Evolutionary conservation across 2,329 filamentous ascomycete genomes (phyloP).

Genomic region (Lachnum nothofagi): DNA sequence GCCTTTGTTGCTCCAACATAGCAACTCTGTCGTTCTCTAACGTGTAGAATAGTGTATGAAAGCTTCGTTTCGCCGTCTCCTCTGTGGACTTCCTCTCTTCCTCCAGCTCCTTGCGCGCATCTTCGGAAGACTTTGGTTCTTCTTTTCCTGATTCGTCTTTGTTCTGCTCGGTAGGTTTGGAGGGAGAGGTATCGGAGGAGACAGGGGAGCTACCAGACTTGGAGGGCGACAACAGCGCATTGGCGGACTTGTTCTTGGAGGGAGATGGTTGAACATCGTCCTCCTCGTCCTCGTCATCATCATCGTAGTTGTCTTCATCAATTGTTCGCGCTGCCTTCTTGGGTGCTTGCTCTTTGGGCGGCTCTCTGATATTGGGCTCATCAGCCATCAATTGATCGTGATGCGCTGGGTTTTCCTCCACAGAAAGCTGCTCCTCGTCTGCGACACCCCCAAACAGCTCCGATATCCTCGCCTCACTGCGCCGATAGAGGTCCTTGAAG

Average conservation of each 20-base stretch:
- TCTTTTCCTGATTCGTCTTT: slow-evolving; percentile 46
- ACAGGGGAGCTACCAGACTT: slow-evolving; percentile 65
- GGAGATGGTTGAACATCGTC: slow-evolving; percentile 49
- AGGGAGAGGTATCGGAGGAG: slow-evolving; percentile 45
- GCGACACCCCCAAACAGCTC: slow-evolving; percentile 59
- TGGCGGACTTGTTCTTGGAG: slow-evolving; percentile 45
- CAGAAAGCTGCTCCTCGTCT: slow-evolving; percentile 15
- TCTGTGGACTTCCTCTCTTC: slow-evolving; percentile 87
- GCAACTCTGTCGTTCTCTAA: slow-evolving; percentile 91
- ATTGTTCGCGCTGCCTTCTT: slow-evolving; percentile 75
- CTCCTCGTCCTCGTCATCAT: slow-evolving; percentile 71
- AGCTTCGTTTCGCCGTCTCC: slow-evolving; percentile 81
- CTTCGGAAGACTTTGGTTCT: slow-evolving; percentile 68
- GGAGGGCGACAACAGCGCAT: slow-evolving; percentile 59
- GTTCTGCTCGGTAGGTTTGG: slow-evolving; percentile 50
- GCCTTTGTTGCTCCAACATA: slow-evolving; percentile 94
- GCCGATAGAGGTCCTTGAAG: slow-evolving; percentile 73
- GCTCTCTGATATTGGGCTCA: slow-evolving; percentile 48
- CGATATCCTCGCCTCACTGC: slow-evolving; percentile 71
- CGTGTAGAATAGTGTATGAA: slow-evolving; percentile 91
- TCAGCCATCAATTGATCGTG: slow-evolving; percentile 37
- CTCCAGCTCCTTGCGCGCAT: slow-evolving; percentile 88
- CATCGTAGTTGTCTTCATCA: slow-evolving; percentile 80
- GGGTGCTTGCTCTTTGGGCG: slow-evolving; percentile 41
- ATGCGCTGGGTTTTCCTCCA: slow-evolving; percentile 29